These are phyloP conservation scores for Pythium brachiatum DNA, from an alignment of 352 stramenopile species.

Conservation along the genomic window DNA sequence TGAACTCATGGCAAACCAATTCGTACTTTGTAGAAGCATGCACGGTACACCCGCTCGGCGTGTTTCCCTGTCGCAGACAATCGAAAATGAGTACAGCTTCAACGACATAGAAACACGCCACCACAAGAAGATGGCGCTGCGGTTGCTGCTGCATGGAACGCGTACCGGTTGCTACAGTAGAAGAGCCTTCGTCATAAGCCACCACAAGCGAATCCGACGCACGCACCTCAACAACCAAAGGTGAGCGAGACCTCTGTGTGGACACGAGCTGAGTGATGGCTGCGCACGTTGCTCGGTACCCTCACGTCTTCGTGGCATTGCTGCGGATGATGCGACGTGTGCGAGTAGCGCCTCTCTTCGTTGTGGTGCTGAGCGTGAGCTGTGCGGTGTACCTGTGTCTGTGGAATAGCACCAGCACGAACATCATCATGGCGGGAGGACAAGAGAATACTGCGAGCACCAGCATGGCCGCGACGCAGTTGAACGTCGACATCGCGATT, in stretches of 20 bases:
- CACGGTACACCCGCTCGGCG: neutral
- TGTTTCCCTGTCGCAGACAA: constrained; percentile 3
- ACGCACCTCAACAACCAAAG: neutral
- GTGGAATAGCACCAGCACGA: constrained; percentile 4
- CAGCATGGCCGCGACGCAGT: neutral
- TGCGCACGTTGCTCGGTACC: neutral
- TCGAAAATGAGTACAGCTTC: neutral
- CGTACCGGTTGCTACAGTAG: neutral
- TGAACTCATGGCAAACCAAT: neutral
- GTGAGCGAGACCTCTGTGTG: neutral
- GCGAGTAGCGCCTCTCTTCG: neutral
- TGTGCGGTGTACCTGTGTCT: constrained; percentile 21
- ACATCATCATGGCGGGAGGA: constrained; percentile 7
- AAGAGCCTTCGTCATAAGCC: neutral
- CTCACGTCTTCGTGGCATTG: neutral
- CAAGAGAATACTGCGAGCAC: neutral
- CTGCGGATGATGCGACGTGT: neutral
- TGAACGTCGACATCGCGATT: constrained; percentile 20
- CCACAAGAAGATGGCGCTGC: neutral
- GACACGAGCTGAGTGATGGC: neutral
- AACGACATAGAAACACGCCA: constrained; percentile 15
- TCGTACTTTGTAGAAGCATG: neutral
- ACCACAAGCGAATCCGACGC: neutral
- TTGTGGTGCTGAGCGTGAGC: constrained; percentile 13
- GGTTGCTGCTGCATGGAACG: neutral